Conservation (phyloP, 352 stramenopile species). For the Phytophthora brassicae region DNA sequence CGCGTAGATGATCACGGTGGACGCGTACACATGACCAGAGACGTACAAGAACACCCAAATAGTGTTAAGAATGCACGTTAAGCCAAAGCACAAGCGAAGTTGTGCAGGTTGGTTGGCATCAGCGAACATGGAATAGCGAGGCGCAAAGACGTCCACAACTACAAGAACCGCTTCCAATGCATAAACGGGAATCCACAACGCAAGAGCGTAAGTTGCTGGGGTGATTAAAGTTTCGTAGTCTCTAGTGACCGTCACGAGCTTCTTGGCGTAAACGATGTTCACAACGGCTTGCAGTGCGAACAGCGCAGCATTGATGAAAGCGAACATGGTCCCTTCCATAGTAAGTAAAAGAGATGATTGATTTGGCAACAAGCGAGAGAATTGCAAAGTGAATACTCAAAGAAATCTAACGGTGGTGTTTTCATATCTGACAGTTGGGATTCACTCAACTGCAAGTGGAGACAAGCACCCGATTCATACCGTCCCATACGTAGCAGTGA, state of each 20-base stretch:
- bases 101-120: slow-evolving; percentile 67
- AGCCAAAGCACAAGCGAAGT: slow-evolving; percentile 62
- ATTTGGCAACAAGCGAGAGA: slow-evolving; percentile 8
- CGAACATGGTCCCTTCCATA: slow-evolving; percentile 57
- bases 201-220: slow-evolving; percentile 58
- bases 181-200: slow-evolving; percentile 76
- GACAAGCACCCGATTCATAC: slow-evolving; percentile 26
- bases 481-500: slow-evolving; percentile 24
- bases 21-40: slow-evolving; percentile 51
- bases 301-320: slow-evolving; percentile 60
- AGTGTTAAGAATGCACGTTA: slow-evolving; percentile 68
- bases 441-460: slow-evolving; percentile 15
- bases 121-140: slow-evolving; percentile 67
- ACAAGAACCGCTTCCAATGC: slow-evolving; percentile 63
- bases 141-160: slow-evolving; percentile 62
- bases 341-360: neutral
- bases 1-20: slow-evolving; percentile 62
- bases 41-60: slow-evolving; percentile 67
- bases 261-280: slow-evolving; percentile 68
- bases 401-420: slow-evolving; percentile 12
- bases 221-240: slow-evolving; percentile 77
- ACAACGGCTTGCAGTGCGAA: slow-evolving; percentile 62
- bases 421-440: slow-evolving; percentile 22
- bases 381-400: slow-evolving; percentile 19
- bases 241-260: slow-evolving; percentile 45